Evolutionary conservation across 495 filamentous ascomycete genomes (phyloP), one percentile per base, ranked within the genome.

Genomic region (Daldinia loculata): DNA sequence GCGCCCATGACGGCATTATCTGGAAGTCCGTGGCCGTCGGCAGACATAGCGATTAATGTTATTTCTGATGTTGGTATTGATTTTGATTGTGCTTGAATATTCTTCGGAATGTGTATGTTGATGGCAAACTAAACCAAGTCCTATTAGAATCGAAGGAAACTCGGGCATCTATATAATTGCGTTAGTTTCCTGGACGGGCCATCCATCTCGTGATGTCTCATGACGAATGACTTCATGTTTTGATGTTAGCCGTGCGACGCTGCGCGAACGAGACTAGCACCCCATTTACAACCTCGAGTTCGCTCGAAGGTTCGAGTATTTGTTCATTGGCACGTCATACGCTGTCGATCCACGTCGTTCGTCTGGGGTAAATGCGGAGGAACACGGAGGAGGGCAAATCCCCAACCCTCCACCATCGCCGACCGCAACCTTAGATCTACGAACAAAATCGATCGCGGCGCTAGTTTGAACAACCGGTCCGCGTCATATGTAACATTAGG

Each of bases 21-120:
- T 7, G 75, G 56, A 12, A 77, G 41, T 72, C 75, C 75, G 67
- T 75, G 75, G 6, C 62, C 67, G 63, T 75, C 70, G 56, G 62
- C 60, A 45, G 75, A 65, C 75, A 77, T 77, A n/a, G n/a, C n/a
- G 73, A 59, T 74, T 70, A 39, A 52, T 30, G 9, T 56, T 67
- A 50, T 61, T 56, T 56, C 45, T 69, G 30, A 27, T 14, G 27
- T 58, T 58, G 34, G 24, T 64, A 32, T 24, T 52, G 51, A 4
- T 22, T 17, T 58, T 50, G 27, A 0, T 22, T 56, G 12, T 67
- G n/a, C 52, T 41, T 15, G 34, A 57, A 52, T 59, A 6, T 30
- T 63, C 11, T 50, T 69, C 32, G 22, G 8, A 17, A 24, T 24
- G 43, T 56, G 36, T 56, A 14, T n/a, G 30, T 55, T 38, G 14